Conservation (phyloP, 257 asterid species). For the Ilex aquifolium region DNA sequence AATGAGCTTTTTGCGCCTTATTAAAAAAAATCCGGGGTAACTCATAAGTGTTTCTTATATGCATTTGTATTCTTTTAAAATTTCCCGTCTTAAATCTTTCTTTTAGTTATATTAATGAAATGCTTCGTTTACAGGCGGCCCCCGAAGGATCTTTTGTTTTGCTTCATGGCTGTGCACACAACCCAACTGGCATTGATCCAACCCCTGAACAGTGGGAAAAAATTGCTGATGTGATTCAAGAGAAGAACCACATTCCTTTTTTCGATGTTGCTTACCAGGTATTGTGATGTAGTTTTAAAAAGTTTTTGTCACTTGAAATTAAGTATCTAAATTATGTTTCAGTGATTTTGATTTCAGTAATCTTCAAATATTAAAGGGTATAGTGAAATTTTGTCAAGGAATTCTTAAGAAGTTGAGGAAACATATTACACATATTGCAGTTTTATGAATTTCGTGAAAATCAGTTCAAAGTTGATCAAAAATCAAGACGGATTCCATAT, state of each 20-base stretch:
- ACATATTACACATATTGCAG: no score
- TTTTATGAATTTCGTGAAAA: no score
- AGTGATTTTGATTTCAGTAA: neutral
- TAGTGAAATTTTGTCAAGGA: no score
- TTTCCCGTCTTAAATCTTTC: neutral
- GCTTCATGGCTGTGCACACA: constrained; percentile 98
- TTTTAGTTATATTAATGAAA: neutral
- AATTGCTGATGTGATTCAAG: constrained; percentile 86
- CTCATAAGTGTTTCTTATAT: no score
- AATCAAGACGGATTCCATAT: no score
- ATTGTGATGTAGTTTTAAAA: constrained; percentile 2
- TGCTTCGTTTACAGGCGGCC: constrained; percentile 54
- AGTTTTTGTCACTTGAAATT: no score
- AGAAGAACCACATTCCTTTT: constrained; percentile 87
- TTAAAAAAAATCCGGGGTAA: neutral
- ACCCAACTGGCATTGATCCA: constrained; percentile 99
- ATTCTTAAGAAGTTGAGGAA: no score
- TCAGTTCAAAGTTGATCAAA: no score
- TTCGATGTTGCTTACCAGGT: constrained; percentile 99
- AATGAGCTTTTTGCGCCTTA: constrained; percentile 1
- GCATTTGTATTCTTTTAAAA: no score
- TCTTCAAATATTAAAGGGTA: no score
- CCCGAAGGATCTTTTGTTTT: constrained; percentile 90
- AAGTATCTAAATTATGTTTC: neutral
- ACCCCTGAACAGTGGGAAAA: constrained; percentile 84